A percentile compares a stretch with the other conserved stretches of the same genome.
Evolutionary conservation across 2,329 filamentous ascomycete species (phyloP).

Genomic region (Claviceps africana): DNA sequence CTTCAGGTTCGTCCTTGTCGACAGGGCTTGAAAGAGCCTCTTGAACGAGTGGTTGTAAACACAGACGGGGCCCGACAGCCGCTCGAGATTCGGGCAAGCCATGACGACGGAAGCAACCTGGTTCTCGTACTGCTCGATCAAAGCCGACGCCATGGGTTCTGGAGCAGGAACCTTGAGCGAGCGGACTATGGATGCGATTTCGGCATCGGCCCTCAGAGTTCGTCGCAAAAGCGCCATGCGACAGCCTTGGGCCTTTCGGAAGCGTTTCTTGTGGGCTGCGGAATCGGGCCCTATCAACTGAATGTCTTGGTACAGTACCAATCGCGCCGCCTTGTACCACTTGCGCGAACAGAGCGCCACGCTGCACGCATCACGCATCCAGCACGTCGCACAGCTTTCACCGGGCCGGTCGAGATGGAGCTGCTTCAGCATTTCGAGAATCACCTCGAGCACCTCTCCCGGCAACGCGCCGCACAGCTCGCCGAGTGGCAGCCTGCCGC

Average conservation of each 20-base stretch:
- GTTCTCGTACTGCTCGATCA: slow-evolving; percentile 38
- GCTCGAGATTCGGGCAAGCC: slow-evolving; percentile 51
- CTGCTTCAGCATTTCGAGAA: slow-evolving; percentile 38
- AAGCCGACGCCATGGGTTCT: slow-evolving; percentile 22
- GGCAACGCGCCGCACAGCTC: slow-evolving; percentile 43
- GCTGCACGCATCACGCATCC: slow-evolving; percentile 46
- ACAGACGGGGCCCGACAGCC: slow-evolving; percentile 38
- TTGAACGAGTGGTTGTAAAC: slow-evolving; percentile 42
- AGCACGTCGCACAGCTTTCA: slow-evolving; percentile 48
- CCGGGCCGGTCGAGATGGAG: slow-evolving; percentile 34
- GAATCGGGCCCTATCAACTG: slow-evolving; percentile 45
- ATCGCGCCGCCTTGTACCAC: slow-evolving; percentile 36
- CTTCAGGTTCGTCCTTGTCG: slow-evolving; percentile 39
- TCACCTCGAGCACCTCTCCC: slow-evolving; percentile 42
- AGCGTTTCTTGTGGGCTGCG: slow-evolving; percentile 39
- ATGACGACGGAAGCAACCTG: slow-evolving; percentile 46
- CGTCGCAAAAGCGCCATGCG: slow-evolving; percentile 43
- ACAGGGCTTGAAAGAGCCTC: slow-evolving; percentile 44
- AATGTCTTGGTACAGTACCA: slow-evolving; percentile 43
- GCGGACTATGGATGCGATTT: slow-evolving; percentile 41
- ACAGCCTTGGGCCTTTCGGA: slow-evolving; percentile 37
- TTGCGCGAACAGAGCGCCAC: slow-evolving; percentile 36
- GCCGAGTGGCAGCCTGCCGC: slow-evolving; percentile 20
- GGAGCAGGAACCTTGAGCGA: slow-evolving; percentile 39
- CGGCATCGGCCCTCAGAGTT: slow-evolving; percentile 38